Conservation (phyloP, 2,329 filamentous ascomycete genomes). For the Colletotrichum sansevieriae region DNA sequence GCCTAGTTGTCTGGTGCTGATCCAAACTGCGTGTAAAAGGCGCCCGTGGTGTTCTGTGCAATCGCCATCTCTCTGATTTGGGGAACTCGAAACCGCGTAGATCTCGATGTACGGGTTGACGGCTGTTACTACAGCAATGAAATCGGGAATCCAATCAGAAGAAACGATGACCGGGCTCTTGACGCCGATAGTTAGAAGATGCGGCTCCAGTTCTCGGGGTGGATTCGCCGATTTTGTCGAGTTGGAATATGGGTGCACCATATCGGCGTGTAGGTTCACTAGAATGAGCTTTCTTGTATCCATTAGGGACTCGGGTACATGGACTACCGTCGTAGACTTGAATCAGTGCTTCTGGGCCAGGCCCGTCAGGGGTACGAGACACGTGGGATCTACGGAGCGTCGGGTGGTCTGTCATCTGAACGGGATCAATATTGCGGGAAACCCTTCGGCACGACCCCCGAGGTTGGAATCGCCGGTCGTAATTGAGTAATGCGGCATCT, state of each 20-base stretch:
- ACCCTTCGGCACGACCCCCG: neutral
- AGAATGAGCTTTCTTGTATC: neutral
- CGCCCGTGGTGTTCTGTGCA: neutral
- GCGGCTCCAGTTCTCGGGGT: neutral
- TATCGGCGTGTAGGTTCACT: neutral
- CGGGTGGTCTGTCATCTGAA: neutral
- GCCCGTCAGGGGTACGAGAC: neutral
- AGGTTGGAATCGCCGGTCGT: neutral
- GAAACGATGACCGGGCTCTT: neutral
- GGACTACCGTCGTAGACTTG: neutral
- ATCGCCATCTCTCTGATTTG: neutral
- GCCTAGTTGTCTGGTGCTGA: neutral
- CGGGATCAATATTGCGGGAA: slow-evolving; percentile 4
- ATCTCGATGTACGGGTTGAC: neutral
- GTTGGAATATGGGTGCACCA: neutral
- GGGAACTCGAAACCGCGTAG: neutral
- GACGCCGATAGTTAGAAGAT: neutral
- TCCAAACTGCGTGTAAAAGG: neutral
- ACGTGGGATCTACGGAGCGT: neutral
- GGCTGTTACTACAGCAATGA: neutral
- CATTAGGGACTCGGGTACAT: neutral
- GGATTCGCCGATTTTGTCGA: neutral
- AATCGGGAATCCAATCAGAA: neutral
- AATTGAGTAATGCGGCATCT: neutral
- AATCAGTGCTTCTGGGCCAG: slow-evolving; percentile 1